Base-by-base conservation (phyloP, 2,329 filamentous ascomycete species). In the Fusarium nanum region DNA sequence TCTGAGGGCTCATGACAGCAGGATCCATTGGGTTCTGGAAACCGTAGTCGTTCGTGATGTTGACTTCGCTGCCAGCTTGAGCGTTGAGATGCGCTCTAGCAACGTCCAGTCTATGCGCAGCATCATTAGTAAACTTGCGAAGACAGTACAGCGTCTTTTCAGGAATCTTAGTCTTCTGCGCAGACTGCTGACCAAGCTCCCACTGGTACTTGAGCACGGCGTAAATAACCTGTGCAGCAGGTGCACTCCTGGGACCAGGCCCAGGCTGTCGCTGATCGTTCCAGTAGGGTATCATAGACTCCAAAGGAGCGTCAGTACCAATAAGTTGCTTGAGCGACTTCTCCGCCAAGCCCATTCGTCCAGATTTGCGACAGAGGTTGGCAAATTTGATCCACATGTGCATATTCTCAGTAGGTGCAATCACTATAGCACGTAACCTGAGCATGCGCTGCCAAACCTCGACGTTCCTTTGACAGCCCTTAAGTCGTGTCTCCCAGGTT, bases 381-480 rank as follows among this genome's bases (percentile, higher is more conserved):
- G 96, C 93, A 78, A 98, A 99, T 79, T 99, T 99, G 84, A 99
- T 98, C 90, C 94, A 98, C 94, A 99, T 99, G 76, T 97, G 93
- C 85, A 97, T 93, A 76, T 98, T 98, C 78, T 99, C 94, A 34
- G 89, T 89, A 0, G 97, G 95, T 1, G 91, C 91, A 66, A 98
- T 95, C 63, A 99, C 96, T 54, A 99, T 86, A 22, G 94, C 93
- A 64, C 96, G 90, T 32, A 99, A 90, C 77, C 97, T 96, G 58
- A 99, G 89, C 93, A 98, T 98, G 64, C 96, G 90, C 78, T 98
- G 94, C 96, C 96, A 99, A 5, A 98, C 93, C 76, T 99, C 96
- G 22, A 98, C 94, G 74, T 98, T 98, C 60, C 96, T 92, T 79
- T 99, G 95, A 73, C 96, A 98, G 16, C 96, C 96, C 77, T 96